Conservation (phyloP, 2,329 filamentous ascomycete genomes). For the Sporothrix globosa region DNA sequence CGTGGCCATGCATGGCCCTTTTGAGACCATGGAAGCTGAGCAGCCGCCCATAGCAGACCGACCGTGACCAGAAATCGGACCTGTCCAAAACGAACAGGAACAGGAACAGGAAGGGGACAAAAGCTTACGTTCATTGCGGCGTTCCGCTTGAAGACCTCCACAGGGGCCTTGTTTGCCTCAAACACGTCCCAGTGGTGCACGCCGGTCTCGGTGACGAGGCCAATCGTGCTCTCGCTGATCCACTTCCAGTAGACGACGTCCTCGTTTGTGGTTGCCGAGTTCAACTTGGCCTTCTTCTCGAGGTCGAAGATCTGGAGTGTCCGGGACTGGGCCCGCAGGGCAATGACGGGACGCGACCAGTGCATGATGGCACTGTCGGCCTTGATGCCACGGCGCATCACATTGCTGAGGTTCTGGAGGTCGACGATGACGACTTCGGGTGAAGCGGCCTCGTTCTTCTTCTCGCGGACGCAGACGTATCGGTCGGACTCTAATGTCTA, state of each 20-base stretch:
- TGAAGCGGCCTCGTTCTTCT: constrained; percentile 79
- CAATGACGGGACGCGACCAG: constrained; percentile 94
- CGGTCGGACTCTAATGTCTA: constrained; percentile 97
- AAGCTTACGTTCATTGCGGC: constrained; percentile 77
- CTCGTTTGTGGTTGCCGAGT: constrained; percentile 94
- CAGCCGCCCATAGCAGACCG: not conserved
- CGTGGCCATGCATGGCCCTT: not conserved
- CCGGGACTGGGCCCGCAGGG: constrained; percentile 88
- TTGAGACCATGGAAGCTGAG: constrained; percentile 6
- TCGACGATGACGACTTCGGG: constrained; percentile 97
- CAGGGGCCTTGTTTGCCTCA: constrained; percentile 76
- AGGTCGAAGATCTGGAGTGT: constrained; percentile 99
- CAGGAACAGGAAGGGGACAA: not conserved
- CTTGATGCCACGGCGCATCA: constrained; percentile 93
- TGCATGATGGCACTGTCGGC: constrained; percentile 99
- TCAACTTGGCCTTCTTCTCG: constrained; percentile 88
- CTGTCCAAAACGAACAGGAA: constrained; percentile 28
- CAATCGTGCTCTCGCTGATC: constrained; percentile 87
- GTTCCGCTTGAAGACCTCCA: constrained; percentile 94
- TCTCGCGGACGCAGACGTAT: constrained; percentile 95
- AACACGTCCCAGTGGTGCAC: constrained; percentile 99
- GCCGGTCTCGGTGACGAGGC: constrained; percentile 84
- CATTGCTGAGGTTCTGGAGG: constrained; percentile 95
- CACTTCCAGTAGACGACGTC: constrained; percentile 99
- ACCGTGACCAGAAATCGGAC: not conserved